Conservation (phyloP, 2,329 filamentous ascomycete species). For the Nemania abortiva region DNA sequence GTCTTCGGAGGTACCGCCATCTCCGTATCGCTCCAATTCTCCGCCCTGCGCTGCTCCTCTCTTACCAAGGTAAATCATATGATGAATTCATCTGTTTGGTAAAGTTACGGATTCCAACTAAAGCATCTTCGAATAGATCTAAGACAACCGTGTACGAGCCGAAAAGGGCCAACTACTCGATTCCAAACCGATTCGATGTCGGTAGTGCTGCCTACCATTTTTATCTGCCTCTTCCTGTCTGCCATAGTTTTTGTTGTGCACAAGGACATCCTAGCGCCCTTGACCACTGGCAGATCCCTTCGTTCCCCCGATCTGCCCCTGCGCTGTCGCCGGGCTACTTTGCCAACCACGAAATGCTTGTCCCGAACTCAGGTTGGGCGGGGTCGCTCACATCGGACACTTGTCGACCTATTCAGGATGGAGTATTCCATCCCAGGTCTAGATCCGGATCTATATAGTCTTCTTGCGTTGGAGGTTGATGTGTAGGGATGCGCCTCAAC, state of each 20-base stretch:
- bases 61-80: conserved; percentile 24
- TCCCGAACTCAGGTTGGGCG: conserved; percentile 11
- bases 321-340: neutral
- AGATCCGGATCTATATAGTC: conserved; percentile 36
- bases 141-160: conserved; percentile 34
- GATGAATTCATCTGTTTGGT: neutral
- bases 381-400: conserved; percentile 27
- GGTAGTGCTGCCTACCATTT: conserved; percentile 35
- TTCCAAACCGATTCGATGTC: conserved; percentile 9
- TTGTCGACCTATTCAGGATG: conserved; percentile 22
- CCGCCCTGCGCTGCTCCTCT: conserved; percentile 16
- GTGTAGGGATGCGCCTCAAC: neutral
- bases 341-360: neutral
- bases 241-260: conserved; percentile 24
- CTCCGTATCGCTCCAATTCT: conserved; percentile 6
- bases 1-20: conserved; percentile 17
- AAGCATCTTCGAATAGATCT: conserved; percentile 12
- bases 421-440: conserved; percentile 23
- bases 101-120: neutral
- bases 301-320: conserved; percentile 14
- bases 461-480: neutral
- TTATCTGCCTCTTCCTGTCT: conserved; percentile 36
- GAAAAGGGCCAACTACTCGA: conserved; percentile 9
- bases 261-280: conserved; percentile 1
- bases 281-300: neutral